phyloP scores from a whole-genome alignment of 768 basidiomycete genomes.

The Leccinum subtestaceum region DNA sequence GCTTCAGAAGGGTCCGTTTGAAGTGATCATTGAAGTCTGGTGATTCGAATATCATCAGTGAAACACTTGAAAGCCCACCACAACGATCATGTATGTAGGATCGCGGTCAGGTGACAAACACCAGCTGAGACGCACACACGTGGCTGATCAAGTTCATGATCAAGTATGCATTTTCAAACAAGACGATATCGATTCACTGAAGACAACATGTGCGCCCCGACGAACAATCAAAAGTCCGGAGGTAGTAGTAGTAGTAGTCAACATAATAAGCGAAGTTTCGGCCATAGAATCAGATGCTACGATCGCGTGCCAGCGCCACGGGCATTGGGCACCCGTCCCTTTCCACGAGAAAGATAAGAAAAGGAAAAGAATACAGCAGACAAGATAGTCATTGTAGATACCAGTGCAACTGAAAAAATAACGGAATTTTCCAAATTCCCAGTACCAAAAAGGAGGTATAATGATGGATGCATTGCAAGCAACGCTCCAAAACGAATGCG shows the following conservation, averaged over 20 bases:
- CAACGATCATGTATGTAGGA: not conserved
- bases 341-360: not conserved
- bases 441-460: not conserved
- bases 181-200: not conserved
- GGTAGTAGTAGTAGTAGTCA: not conserved
- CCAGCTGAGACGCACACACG: not conserved
- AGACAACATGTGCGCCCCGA: not conserved
- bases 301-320: not conserved
- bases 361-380: not conserved
- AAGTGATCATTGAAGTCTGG: not conserved
- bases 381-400: not conserved
- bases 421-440: not conserved
- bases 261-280: not conserved
- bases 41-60: not conserved
- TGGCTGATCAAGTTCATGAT: not conserved
- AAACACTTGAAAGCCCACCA: not conserved
- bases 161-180: not conserved
- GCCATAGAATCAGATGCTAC: not conserved
- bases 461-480: not conserved
- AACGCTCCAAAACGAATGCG: not conserved
- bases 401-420: not conserved
- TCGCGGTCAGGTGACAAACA: not conserved
- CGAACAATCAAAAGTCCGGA: not conserved
- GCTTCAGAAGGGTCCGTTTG: not conserved
- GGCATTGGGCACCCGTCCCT: not conserved